Evolutionary conservation across 2,329 filamentous ascomycete genomes (phyloP).

Genomic region (Penicillium sp.): DNA sequence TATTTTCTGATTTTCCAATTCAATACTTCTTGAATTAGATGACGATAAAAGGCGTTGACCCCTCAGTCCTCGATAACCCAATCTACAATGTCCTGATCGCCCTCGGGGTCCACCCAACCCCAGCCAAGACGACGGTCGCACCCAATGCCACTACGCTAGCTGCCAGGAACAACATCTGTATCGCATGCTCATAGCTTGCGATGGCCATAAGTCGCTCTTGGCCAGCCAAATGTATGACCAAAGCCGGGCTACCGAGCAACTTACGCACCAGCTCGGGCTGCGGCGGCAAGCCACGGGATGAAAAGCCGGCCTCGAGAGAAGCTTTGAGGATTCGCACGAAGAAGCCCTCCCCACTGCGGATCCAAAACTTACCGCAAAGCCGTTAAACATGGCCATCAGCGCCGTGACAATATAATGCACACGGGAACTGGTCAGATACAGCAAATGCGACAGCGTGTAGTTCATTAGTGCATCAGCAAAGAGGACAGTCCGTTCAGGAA

Average conservation of each 20-base stretch:
- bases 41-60: too few relatives aligned
- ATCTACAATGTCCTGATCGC: constrained; percentile 9
- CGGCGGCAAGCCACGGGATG: constrained; percentile 40
- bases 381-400: constrained; percentile 74
- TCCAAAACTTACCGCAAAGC: constrained; percentile 78
- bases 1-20: neutral
- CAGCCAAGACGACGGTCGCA: constrained; percentile 56
- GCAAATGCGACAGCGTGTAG: constrained; percentile 75
- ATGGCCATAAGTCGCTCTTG: constrained; percentile 54
- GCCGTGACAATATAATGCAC: constrained; percentile 75
- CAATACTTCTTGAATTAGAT: too few relatives aligned
- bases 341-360: constrained; percentile 75
- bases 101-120: constrained; percentile 55
- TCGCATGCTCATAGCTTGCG: constrained; percentile 53
- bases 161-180: constrained; percentile 54
- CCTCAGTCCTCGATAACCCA: neutral
- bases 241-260: constrained; percentile 58
- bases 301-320: constrained; percentile 59
- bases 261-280: constrained; percentile 51
- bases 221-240: constrained; percentile 52
- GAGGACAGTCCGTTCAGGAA: constrained; percentile 72
- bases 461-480: constrained; percentile 71
- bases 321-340: constrained; percentile 63
- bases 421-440: constrained; percentile 66
- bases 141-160: constrained; percentile 51